Base-by-base conservation (phyloP, 1,284 basidiomycete species). In the Malassezia nana region DNA sequence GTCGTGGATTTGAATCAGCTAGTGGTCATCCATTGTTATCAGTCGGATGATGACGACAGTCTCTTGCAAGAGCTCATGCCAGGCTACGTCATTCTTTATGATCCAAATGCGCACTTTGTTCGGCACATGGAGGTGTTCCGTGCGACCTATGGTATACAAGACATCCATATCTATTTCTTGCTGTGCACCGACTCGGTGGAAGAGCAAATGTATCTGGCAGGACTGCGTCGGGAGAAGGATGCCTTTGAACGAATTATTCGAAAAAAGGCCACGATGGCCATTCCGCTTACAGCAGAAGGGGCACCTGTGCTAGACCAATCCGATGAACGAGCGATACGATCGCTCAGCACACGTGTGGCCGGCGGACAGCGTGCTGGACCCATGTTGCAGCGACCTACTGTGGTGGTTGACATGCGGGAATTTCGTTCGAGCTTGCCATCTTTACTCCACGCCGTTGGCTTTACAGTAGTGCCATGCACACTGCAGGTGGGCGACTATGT, bases 401-500 rank as follows among this genome's bases (percentile, higher is more conserved):
- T 98, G 53, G 84, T 98, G 50, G 90, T 96, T 12, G 94, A 96
- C 74, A 86, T 95, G 81, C 83, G 92, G 64, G 92, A 99, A 74
- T 95, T 98, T 74, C 81, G 91, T 20, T 95, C 91, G 0, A 84
- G 88, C 0, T 77, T 99, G 18, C 92, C 92, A 0, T 91, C 88
- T 0, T 76, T 96, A 6, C 77, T 98, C 12, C 89, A 98, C 69
- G 87, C 86, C 0, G 81, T 87, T 0, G 82, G 82, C 32, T 78
- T 95, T 49, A 77, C 85, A 20, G 83, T 98, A 32, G 79, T 91
- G 9, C 92, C 92, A 0, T 86, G 86, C 1, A 96, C 91, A 0
- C 78, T 98, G 48, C 88, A 86, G 0, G 87, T 98, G 4, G 92
- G 92, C 4, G 92, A 98, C 75, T 99, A 99, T 69, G 86, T 99